Conservation (phyloP, 106 monocot species). For the Gastrodia elata region DNA sequence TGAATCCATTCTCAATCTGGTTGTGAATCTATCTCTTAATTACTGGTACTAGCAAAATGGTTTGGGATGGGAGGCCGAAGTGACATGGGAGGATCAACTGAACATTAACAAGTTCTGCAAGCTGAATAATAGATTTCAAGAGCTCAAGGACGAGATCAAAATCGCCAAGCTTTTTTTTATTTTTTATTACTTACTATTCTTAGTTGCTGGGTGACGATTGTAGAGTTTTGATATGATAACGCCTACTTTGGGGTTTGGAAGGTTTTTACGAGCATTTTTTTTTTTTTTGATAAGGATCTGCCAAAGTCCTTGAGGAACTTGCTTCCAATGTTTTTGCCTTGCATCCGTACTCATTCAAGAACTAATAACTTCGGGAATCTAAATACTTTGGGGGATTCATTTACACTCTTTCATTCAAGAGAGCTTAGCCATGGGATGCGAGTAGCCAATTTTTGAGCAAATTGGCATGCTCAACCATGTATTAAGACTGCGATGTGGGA, state of each 20-base stretch:
- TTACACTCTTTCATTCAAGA: too few species aligned
- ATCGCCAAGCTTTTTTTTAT: conserved; percentile 26
- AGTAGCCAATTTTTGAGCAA: too few species aligned
- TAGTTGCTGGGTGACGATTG: background rate
- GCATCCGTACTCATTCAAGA: too few species aligned
- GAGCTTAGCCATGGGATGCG: too few species aligned
- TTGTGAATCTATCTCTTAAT: background rate
- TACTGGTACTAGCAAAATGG: conserved; percentile 30
- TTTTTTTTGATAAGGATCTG: too few species aligned
- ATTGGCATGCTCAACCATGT: too few species aligned
- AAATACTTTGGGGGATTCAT: too few species aligned
- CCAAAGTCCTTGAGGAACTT: too few species aligned
- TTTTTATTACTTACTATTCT: background rate
- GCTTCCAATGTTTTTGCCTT: too few species aligned
- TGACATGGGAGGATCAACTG: conserved; percentile 96
- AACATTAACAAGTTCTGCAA: conserved; percentile 89
- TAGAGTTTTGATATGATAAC: background rate
- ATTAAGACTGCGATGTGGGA: too few species aligned
- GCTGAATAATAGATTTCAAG: conserved; percentile 83
- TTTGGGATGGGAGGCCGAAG: conserved; percentile 53
- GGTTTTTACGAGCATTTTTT: background rate
- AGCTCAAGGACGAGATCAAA: conserved; percentile 93
- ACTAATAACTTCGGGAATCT: too few species aligned
- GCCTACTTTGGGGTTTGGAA: background rate
- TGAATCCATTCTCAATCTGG: background rate